A percentile compares a stretch with the other conserved stretches of the same genome.
Evolutionary conservation across 768 basidiomycete species (phyloP).

Genomic region (Boletus subcaerulescens): DNA sequence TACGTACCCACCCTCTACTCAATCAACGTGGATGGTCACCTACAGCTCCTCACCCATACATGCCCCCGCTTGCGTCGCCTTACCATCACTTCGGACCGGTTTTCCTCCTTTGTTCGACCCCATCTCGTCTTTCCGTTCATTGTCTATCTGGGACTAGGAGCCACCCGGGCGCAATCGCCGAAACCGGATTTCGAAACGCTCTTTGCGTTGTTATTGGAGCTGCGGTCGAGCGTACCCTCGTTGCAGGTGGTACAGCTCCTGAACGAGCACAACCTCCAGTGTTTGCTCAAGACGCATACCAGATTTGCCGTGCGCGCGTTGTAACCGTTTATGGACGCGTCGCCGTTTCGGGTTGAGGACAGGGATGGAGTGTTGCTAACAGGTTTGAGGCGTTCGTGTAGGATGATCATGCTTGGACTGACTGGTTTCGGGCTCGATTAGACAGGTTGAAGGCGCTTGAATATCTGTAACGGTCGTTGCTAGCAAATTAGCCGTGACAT

Average conservation of each 20-base stretch:
- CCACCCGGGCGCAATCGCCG: background rate
- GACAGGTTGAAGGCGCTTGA: background rate
- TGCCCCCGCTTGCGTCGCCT: slow-evolving; percentile 22
- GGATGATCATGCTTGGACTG: background rate
- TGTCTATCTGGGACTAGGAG: slow-evolving; percentile 15
- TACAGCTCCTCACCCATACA: slow-evolving; percentile 6
- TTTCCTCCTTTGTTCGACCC: background rate
- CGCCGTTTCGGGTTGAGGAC: slow-evolving; percentile 24
- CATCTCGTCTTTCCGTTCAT: slow-evolving; percentile 13
- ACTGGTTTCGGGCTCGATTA: background rate
- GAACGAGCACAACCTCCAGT: slow-evolving; percentile 11
- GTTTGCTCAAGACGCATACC: slow-evolving; percentile 17
- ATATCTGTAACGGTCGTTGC: background rate
- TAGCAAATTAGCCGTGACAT: background rate
- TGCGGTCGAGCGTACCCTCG: slow-evolving; percentile 14
- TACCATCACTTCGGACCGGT: slow-evolving; percentile 10
- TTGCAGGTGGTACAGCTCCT: slow-evolving; percentile 22
- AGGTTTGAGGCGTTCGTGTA: slow-evolving; percentile 11
- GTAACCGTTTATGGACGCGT: background rate
- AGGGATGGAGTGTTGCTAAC: slow-evolving; percentile 14
- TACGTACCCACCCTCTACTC: background rate
- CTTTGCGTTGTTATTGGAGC: slow-evolving; percentile 10
- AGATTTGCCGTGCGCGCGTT: slow-evolving; percentile 11
- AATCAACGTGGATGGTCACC: background rate
- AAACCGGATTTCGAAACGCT: slow-evolving; percentile 3